Conservation (phyloP, 768 basidiomycete genomes). For the Dentipellis fragilis region DNA sequence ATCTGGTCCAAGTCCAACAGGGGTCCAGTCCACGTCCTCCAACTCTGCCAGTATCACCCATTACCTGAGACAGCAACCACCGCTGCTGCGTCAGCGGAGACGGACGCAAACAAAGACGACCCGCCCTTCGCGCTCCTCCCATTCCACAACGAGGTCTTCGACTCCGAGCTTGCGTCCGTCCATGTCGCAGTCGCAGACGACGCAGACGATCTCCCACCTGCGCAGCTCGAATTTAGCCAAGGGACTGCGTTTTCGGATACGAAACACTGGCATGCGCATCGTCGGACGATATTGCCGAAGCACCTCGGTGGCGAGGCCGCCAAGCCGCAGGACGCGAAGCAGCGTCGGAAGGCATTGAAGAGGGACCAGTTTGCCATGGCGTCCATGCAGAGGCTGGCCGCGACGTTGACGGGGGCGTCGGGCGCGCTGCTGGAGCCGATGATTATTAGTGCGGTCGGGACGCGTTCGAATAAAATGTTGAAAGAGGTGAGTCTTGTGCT, state of each 20-base stretch:
- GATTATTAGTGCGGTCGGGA: constrained; percentile 36
- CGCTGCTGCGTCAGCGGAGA: neutral
- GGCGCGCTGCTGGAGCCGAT: constrained; percentile 43
- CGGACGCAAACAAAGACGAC: neutral
- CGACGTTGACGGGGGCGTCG: constrained; percentile 52
- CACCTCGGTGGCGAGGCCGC: constrained; percentile 39
- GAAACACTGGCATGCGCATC: constrained; percentile 50
- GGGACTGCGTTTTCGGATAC: constrained; percentile 37
- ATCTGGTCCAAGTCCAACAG: constrained; percentile 1
- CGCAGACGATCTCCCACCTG: constrained; percentile 2
- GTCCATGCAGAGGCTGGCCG: constrained; percentile 45
- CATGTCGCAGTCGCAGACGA: constrained; percentile 17
- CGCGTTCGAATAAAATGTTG: neutral
- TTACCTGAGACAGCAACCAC: constrained; percentile 14
- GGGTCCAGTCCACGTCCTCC: constrained; percentile 20
- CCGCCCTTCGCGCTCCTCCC: constrained; percentile 20
- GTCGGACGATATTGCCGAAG: constrained; percentile 38
- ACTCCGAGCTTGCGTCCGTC: constrained; percentile 28
- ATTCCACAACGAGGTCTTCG: constrained; percentile 31
- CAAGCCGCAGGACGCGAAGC: constrained; percentile 23
- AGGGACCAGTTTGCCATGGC: constrained; percentile 51
- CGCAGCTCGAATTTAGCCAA: constrained; percentile 28
- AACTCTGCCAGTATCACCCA: constrained; percentile 10
- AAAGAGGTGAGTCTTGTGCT: no score
- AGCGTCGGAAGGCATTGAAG: constrained; percentile 27